phyloP scores from a whole-genome alignment of 495 filamentous ascomycete genomes.

The Aspergillus incahuasiensis region DNA sequence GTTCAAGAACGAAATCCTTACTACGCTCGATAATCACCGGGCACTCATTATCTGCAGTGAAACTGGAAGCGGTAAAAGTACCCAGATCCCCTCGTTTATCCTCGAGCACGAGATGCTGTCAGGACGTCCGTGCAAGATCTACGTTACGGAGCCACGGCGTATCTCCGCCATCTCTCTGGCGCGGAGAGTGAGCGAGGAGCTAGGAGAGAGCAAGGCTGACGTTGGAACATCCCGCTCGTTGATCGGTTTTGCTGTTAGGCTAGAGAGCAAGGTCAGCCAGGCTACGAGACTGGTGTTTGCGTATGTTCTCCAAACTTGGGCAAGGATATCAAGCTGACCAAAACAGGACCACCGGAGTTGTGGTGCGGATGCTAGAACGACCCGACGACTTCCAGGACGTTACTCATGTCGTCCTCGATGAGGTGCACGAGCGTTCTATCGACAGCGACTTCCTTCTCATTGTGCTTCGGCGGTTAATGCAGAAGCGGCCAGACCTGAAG shows the following conservation, averaged over 20 bases:
- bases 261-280: constrained; percentile 78
- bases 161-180: constrained; percentile 96
- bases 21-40: constrained; percentile 67
- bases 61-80: constrained; percentile 96
- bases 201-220: constrained; percentile 78
- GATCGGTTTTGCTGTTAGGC: constrained; percentile 87
- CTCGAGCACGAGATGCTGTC: constrained; percentile 80
- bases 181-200: constrained; percentile 84
- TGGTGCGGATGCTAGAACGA: constrained; percentile 93
- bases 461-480: constrained; percentile 75
- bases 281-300: constrained; percentile 85
- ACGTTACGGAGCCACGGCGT: constrained; percentile 91
- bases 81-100: constrained; percentile 88
- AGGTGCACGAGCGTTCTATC: constrained; percentile 91
- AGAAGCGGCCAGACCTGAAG: constrained; percentile 65
- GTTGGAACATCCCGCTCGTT: constrained; percentile 78
- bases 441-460: constrained; percentile 94
- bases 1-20: constrained; percentile 71
- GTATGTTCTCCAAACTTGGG: constrained; percentile 27
- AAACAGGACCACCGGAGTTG: constrained; percentile 66
- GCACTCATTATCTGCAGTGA: constrained; percentile 91
- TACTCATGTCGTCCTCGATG: constrained; percentile 89
- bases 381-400: constrained; percentile 80
- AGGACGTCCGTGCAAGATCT: constrained; percentile 82
- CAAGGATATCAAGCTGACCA: constrained; percentile 13